These are phyloP conservation scores for Fimicolochytrium jonesii DNA, from an alignment of 192 early-diverging fungal genomes.

Conservation along the genomic window DNA sequence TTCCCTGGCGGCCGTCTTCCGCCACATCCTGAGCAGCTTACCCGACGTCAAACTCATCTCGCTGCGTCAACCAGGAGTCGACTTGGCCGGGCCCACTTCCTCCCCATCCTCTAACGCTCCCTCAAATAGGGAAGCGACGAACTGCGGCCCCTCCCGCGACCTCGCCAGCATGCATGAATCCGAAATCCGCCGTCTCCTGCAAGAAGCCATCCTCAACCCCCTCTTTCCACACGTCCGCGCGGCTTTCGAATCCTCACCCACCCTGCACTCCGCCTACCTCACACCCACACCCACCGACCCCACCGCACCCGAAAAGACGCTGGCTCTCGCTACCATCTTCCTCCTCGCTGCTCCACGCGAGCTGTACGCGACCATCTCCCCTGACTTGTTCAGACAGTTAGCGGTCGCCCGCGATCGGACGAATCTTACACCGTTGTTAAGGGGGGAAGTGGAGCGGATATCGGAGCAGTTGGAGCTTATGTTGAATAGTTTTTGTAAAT, in stretches of 20 bases:
- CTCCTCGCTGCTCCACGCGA: constrained; percentile 55
- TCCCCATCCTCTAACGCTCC: constrained; percentile 32
- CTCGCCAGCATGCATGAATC: constrained; percentile 35
- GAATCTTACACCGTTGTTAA: constrained; percentile 38
- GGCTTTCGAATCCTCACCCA: not conserved
- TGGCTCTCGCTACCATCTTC: constrained; percentile 60
- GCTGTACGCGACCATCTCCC: constrained; percentile 48
- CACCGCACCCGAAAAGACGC: constrained; percentile 13
- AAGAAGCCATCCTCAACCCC: not conserved
- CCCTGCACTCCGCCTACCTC: constrained; percentile 6
- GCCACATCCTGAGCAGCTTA: constrained; percentile 7
- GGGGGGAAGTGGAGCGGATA: constrained; percentile 50
- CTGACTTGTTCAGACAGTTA: constrained; percentile 39
- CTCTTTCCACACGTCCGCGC: constrained; percentile 3
- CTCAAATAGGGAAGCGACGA: no score
- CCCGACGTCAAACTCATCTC: constrained; percentile 16
- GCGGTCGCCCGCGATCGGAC: constrained; percentile 27
- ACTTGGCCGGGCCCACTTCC: constrained; percentile 36
- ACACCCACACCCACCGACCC: not conserved
- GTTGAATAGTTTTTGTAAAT: constrained; percentile 56
- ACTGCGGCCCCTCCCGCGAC: constrained; percentile 38
- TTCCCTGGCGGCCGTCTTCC: constrained; percentile 3
- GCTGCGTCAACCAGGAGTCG: constrained; percentile 43
- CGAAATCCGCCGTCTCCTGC: constrained; percentile 35
- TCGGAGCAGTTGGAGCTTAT: constrained; percentile 50